Evolutionary conservation across 2,329 filamentous ascomycete species (phyloP).

Genomic region (Samsoniella hepiali): DNA sequence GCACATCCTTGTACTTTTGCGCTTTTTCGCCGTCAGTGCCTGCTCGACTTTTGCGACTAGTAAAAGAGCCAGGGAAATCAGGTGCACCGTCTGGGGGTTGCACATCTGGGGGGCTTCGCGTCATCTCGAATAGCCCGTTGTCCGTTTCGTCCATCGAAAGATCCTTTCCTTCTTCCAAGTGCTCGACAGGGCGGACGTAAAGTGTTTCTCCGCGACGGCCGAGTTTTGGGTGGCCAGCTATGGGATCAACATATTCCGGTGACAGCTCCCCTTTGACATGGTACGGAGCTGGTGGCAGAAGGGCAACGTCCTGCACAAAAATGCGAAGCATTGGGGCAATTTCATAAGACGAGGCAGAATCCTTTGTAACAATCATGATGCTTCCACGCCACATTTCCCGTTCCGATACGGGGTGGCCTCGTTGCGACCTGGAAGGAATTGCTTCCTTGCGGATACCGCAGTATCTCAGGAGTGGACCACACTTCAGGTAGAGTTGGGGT

Average conservation of each 20-base stretch:
- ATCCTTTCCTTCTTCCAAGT: constrained; percentile 74
- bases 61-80: constrained; percentile 52
- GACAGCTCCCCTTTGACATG: constrained; percentile 65
- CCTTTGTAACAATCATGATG: constrained; percentile 91
- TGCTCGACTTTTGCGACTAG: constrained; percentile 50
- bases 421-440: constrained; percentile 32
- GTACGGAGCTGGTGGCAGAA: constrained; percentile 73
- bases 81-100: constrained; percentile 38
- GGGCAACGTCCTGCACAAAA: constrained; percentile 81
- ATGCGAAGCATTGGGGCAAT: constrained; percentile 75
- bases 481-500: constrained; percentile 80
- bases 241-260: constrained; percentile 82
- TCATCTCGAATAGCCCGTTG: constrained; percentile 75
- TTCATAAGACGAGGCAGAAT: constrained; percentile 77
- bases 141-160: constrained; percentile 77
- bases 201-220: constrained; percentile 81
- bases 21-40: constrained; percentile 73
- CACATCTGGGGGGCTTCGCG: constrained; percentile 51
- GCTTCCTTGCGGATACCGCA: constrained; percentile 73
- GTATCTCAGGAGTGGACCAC: constrained; percentile 86
- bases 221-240: constrained; percentile 82
- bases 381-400: constrained; percentile 88
- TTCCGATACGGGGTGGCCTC: constrained; percentile 39
- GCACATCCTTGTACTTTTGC: constrained; percentile 78
- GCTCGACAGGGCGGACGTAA: constrained; percentile 85